phyloP scores from a whole-genome alignment of 495 filamentous ascomycete species.

The Daldinia bambusicola region DNA sequence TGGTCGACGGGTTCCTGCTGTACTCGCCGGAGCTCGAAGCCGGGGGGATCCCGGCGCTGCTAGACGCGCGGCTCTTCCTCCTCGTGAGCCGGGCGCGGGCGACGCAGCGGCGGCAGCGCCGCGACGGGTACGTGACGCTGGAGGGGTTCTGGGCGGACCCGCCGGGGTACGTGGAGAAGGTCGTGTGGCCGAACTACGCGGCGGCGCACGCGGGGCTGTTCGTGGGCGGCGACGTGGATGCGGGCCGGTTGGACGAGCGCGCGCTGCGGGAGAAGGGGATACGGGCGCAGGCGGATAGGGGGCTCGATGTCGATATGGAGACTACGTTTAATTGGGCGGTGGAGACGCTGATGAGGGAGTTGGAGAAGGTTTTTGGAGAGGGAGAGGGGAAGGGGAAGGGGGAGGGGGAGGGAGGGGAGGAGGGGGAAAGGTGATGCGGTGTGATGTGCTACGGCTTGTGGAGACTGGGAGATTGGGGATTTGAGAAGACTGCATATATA shows the following conservation, averaged over 20 bases:
- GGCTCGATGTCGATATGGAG: conserved; percentile 60
- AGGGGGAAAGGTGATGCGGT: background rate
- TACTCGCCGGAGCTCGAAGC: conserved; percentile 61
- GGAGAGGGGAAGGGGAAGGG: background rate
- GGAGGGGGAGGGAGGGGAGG: background rate
- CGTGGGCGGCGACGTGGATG: conserved; percentile 68
- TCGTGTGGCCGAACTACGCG: conserved; percentile 96
- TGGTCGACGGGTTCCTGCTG: conserved; percentile 87
- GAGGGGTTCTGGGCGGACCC: conserved; percentile 96
- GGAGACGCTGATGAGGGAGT: conserved; percentile 55
- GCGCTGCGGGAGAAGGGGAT: conserved; percentile 60
- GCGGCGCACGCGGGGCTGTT: conserved; percentile 81
- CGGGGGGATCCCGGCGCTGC: conserved; percentile 59
- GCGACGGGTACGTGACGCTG: conserved; percentile 87
- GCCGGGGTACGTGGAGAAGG: conserved; percentile 89
- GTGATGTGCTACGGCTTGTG: too few relatives aligned
- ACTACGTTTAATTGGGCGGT: conserved; percentile 66
- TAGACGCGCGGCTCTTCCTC: conserved; percentile 82
- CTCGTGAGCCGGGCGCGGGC: conserved; percentile 68
- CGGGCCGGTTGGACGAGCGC: conserved; percentile 55
- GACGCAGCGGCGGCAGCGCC: conserved; percentile 72
- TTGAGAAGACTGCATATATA: background rate
- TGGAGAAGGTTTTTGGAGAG: conserved; percentile 44
- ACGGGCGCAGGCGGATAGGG: conserved; percentile 42
- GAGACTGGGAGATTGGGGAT: too few relatives aligned